These are phyloP conservation scores for Carallia brachiata DNA, from an alignment of 345 rosid genomes.

Conservation along the genomic window DNA sequence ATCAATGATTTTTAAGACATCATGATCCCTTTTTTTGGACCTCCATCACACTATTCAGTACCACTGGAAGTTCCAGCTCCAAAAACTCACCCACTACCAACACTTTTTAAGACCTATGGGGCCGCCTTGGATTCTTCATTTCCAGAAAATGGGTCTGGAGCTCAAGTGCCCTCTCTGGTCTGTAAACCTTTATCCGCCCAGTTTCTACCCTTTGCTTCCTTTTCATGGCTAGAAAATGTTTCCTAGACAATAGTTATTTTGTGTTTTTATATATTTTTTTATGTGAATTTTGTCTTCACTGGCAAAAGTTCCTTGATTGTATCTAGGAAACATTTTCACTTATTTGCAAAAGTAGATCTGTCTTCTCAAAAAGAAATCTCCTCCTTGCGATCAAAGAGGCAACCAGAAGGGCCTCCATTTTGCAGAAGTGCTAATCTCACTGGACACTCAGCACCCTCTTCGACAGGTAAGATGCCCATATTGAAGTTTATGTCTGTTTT, in stretches of 20 bases:
- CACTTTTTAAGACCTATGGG: slow-evolving; percentile 26
- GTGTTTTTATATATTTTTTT: no score
- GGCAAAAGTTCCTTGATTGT: no score
- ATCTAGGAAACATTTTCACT: not conserved
- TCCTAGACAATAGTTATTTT: no score
- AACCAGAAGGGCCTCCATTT: slow-evolving; percentile 18
- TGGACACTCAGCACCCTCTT: slow-evolving; percentile 18
- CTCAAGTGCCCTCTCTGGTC: slow-evolving; percentile 93
- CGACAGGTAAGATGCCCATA: not conserved
- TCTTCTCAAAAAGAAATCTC: slow-evolving; percentile 5
- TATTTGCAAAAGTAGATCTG: not conserved
- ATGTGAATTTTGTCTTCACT: no score
- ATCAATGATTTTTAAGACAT: no score
- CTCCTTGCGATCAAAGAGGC: slow-evolving; percentile 3
- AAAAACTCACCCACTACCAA: no score
- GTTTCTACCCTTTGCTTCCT: no score
- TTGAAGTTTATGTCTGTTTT: slow-evolving; percentile 28
- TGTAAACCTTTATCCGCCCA: slow-evolving; percentile 6
- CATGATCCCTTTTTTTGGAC: no score
- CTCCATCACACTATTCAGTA: no score
- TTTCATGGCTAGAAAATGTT: no score
- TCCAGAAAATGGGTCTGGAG: slow-evolving; percentile 72
- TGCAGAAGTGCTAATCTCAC: slow-evolving; percentile 17
- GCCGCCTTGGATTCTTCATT: slow-evolving; percentile 47
- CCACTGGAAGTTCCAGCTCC: no score